These are phyloP conservation scores for Zalaria sp. DNA, from an alignment of 2,329 filamentous ascomycete species.

Conservation along the genomic window DNA sequence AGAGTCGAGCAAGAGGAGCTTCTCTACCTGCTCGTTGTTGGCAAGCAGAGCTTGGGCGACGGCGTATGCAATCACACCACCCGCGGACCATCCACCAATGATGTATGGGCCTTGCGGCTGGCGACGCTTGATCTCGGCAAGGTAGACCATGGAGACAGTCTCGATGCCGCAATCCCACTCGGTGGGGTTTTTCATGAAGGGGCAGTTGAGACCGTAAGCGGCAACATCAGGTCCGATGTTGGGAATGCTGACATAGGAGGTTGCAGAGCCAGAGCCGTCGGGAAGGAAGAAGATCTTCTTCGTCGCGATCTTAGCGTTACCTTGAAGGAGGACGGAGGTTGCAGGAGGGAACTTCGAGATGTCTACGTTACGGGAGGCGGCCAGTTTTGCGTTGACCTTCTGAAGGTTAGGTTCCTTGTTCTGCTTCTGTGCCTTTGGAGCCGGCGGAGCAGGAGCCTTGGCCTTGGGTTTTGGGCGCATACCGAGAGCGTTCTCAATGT, in stretches of 20 bases:
- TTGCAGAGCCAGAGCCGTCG: slow-evolving; percentile 45
- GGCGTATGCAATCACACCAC: slow-evolving; percentile 41
- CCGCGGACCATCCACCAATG: slow-evolving; percentile 41
- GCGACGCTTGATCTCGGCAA: slow-evolving; percentile 55
- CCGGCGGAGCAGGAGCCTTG: slow-evolving; percentile 13
- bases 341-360: slow-evolving; percentile 31
- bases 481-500: slow-evolving; percentile 51
- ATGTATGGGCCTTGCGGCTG: slow-evolving; percentile 49
- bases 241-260: slow-evolving; percentile 51
- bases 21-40: slow-evolving; percentile 33
- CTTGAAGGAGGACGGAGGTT: slow-evolving; percentile 42
- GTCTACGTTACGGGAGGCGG: slow-evolving; percentile 21
- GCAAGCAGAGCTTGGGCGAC: slow-evolving; percentile 34
- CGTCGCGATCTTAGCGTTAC: slow-evolving; percentile 40
- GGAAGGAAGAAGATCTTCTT: slow-evolving; percentile 40
- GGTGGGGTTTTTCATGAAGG: slow-evolving; percentile 55
- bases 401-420: slow-evolving; percentile 23
- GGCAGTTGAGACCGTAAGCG: slow-evolving; percentile 48
- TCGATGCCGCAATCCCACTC: slow-evolving; percentile 53
- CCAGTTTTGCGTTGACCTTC: slow-evolving; percentile 34
- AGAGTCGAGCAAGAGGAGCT: slow-evolving; percentile 38
- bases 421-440: slow-evolving; percentile 15
- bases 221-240: slow-evolving; percentile 37
- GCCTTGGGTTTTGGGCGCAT: slow-evolving; percentile 31
- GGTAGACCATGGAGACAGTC: slow-evolving; percentile 50